Evolutionary conservation across 805 yeast genomes (phyloP), one percentile per base, ranked within the genome.

Genomic region (Lachancea nothofagi): DNA sequence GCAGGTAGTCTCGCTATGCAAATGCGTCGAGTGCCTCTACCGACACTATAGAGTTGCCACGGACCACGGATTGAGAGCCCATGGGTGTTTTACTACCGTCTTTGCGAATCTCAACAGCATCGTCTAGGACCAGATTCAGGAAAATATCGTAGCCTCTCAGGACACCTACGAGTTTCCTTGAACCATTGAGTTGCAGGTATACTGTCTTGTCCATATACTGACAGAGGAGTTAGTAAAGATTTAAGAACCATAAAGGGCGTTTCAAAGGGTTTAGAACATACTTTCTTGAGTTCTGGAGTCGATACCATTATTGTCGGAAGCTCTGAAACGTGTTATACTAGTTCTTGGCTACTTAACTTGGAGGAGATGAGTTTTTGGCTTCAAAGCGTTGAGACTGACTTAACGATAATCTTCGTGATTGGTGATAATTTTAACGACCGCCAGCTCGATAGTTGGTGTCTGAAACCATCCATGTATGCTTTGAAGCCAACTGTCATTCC

Each of bases 141-240:
- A 83, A 83, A n/a, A 75, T 64, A 57, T 90, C 97, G 59, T 78
- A 90, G 2, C 97, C 97, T 51, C 85, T 70, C 40, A 90, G 70
- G 9, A 75, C 74, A 2, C 97, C 97, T n/a, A 76, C 74, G 1
- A 90, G 76, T 49, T 74, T 75, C 36, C 97, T 71, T 10, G 83
- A 65, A 1, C 95, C 94, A 59, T 86, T 87, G 44, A 90, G 69
- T 48, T 82, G 83, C 13, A 90, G 66, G 10, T 78, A 69, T 20
- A 90, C 70, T 52, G 77, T 75, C 62, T 84, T 85, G 55, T 84
- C 89, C 75, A 86, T 71, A 57, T 85, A 87, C 47, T 70, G 72
- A 51, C 74, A 13, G 10, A 19, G 28, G 13, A 2, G 35, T 41
- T 28, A 26, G 45, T 42, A 29, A 30, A 23, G 14, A 21, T 7